These are phyloP conservation scores for Daphne laureola DNA, from an alignment of 441 rosid species.

Conservation along the genomic window DNA sequence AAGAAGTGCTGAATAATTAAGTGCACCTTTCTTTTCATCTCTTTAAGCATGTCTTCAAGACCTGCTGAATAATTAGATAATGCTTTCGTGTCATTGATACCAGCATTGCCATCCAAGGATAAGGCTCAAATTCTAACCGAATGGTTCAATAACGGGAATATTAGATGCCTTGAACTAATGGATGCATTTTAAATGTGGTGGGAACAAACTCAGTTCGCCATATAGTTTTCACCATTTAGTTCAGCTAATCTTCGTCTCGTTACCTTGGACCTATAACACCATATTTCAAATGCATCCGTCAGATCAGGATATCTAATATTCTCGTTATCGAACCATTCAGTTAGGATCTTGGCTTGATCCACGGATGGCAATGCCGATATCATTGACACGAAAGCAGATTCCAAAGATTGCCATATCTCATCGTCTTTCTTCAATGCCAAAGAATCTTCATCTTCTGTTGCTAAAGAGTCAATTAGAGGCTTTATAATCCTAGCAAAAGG, in stretches of 20 bases:
- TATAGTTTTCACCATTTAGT: slow-evolving; percentile 20
- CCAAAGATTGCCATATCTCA: slow-evolving; percentile 82
- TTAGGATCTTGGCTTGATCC: slow-evolving; percentile 74
- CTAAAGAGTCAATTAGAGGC: slow-evolving; percentile 48
- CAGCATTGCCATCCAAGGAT: slow-evolving; percentile 68
- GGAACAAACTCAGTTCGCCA: slow-evolving; percentile 7
- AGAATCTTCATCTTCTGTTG: slow-evolving; percentile 23
- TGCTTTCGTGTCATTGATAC: slow-evolving; percentile 59
- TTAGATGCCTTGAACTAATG: slow-evolving; percentile 69
- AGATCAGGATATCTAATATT: slow-evolving; percentile 67
- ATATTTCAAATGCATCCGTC: slow-evolving; percentile 80
- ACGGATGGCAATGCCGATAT: slow-evolving; percentile 70
- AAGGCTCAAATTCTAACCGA: slow-evolving; percentile 76
- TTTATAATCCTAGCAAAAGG: slow-evolving; percentile 66
- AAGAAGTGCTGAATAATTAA: too few relatives aligned
- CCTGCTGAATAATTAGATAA: slow-evolving; percentile 46
- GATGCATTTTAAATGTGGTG: slow-evolving; percentile 85
- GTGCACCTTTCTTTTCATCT: too few relatives aligned
- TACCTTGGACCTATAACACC: slow-evolving; percentile 86
- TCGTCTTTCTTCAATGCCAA: slow-evolving; percentile 42
- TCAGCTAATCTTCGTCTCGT: slow-evolving; percentile 65
- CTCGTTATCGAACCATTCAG: slow-evolving; percentile 63
- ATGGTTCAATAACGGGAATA: slow-evolving; percentile 53
- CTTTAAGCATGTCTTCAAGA: too few relatives aligned
- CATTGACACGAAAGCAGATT: slow-evolving; percentile 64